Percentiles rank a stretch among this genome's conserved stretches.
These are phyloP conservation scores for Xerocomellus intermedius DNA, from an alignment of 768 basidiomycete species.

Conservation along the genomic window DNA sequence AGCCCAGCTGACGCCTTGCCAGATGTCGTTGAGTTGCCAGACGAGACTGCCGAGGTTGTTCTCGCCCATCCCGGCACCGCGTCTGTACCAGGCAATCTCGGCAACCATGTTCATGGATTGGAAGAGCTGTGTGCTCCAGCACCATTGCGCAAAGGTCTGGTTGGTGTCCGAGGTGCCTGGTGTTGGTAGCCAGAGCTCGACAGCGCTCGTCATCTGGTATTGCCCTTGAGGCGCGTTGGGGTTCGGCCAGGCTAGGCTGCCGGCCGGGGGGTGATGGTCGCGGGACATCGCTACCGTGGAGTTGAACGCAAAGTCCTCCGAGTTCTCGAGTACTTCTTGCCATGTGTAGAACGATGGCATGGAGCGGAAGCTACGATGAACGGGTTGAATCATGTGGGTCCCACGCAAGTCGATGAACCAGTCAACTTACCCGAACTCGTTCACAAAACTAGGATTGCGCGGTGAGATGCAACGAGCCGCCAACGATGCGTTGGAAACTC, in stretches of 20 bases:
- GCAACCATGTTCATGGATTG: slow-evolving; percentile 58
- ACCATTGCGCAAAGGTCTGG: slow-evolving; percentile 63
- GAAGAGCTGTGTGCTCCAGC: slow-evolving; percentile 61
- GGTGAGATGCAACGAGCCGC: background rate
- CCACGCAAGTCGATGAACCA: background rate
- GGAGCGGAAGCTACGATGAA: slow-evolving; percentile 49
- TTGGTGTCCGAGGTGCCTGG: slow-evolving; percentile 48
- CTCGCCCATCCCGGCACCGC: slow-evolving; percentile 56
- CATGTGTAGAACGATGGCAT: slow-evolving; percentile 63
- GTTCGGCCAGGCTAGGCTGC: slow-evolving; percentile 51
- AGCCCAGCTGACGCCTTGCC: slow-evolving; percentile 59
- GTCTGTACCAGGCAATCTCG: slow-evolving; percentile 59
- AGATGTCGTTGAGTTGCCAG: slow-evolving; percentile 62
- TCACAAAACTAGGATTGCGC: slow-evolving; percentile 43
- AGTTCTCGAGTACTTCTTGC: slow-evolving; percentile 52
- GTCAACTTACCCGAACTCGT: slow-evolving; percentile 52
- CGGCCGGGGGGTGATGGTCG: slow-evolving; percentile 56
- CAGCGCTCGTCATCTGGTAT: slow-evolving; percentile 49
- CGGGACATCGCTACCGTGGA: slow-evolving; percentile 55
- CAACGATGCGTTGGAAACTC: slow-evolving; percentile 2
- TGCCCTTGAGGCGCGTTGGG: slow-evolving; percentile 55
- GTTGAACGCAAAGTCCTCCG: slow-evolving; percentile 56
- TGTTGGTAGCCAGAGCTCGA: slow-evolving; percentile 55
- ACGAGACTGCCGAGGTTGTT: slow-evolving; percentile 58
- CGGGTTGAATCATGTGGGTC: background rate